Evolutionary conservation across 148 eudicot genomes (phyloP).

Genomic region (Chenopodium berlandieri): DNA sequence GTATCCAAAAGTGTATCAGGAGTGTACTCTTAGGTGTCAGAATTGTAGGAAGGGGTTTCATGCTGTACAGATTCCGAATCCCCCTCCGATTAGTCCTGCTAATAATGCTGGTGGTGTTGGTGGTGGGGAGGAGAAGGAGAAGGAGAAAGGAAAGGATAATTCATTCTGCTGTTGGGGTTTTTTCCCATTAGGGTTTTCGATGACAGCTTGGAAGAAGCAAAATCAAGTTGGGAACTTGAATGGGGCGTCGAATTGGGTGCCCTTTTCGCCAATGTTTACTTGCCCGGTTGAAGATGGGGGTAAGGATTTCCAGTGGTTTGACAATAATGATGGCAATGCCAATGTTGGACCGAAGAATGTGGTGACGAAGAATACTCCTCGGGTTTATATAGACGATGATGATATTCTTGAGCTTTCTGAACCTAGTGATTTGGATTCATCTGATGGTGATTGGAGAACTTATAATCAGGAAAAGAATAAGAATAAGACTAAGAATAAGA

Average conservation of each 20-base stretch:
- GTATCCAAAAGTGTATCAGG: slow-evolving; percentile 54
- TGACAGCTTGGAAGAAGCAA: slow-evolving; percentile 55
- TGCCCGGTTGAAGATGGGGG: slow-evolving; percentile 34
- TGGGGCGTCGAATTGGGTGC: slow-evolving; percentile 59
- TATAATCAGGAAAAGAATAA: slow-evolving; percentile 23
- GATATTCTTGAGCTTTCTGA: slow-evolving; percentile 43
- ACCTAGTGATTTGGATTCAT: slow-evolving; percentile 54
- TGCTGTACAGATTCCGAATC: slow-evolving; percentile 51
- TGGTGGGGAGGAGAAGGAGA: slow-evolving; percentile 16
- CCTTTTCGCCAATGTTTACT: slow-evolving; percentile 71
- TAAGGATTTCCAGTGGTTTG: slow-evolving; percentile 32
- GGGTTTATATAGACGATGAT: slow-evolving; percentile 52
- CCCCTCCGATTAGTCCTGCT: slow-evolving; percentile 42
- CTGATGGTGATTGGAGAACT: slow-evolving; percentile 57
- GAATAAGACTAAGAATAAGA: slow-evolving; percentile 24
- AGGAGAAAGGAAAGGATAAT: slow-evolving; percentile 26
- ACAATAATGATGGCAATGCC: slow-evolving; percentile 10
- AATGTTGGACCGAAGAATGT: slow-evolving; percentile 25
- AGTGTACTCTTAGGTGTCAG: slow-evolving; percentile 73
- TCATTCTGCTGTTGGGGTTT: slow-evolving; percentile 85
- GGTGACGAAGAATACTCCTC: slow-evolving; percentile 28
- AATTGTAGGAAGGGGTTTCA: slow-evolving; percentile 84
- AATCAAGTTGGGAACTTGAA: slow-evolving; percentile 25
- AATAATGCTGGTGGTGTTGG: neutral
- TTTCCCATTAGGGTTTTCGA: slow-evolving; percentile 75